Evolutionary conservation across 108 stramenopile genomes (phyloP).

Genomic region (Cyclotella kingstonii): DNA sequence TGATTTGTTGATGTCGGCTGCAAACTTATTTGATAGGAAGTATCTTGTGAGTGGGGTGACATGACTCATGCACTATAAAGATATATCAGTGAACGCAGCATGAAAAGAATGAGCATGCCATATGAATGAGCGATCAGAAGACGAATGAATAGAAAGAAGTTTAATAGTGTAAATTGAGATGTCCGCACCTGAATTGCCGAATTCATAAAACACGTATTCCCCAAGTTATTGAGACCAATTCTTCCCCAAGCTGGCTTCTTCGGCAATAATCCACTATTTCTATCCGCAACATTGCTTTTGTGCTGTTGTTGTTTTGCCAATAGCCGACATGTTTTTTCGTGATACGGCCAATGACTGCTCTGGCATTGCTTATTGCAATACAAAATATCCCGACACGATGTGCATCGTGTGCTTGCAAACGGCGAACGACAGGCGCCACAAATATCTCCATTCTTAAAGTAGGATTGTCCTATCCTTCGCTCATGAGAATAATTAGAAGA

Average conservation of each 20-base stretch:
- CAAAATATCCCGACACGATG: conserved; percentile 41
- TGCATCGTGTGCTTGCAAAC: conserved; percentile 46
- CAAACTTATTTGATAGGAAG: conserved; percentile 75
- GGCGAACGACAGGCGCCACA: conserved; percentile 63
- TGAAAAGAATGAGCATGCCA: background rate
- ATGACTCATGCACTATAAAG: conserved; percentile 66
- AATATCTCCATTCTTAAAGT: background rate
- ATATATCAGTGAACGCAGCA: background rate
- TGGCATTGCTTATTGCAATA: conserved; percentile 70
- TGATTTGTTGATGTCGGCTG: conserved; percentile 56
- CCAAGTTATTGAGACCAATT: conserved; percentile 91
- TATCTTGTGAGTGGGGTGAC: conserved; percentile 82
- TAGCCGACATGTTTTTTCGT: conserved; percentile 44
- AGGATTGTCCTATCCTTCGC: background rate
- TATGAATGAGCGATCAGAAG: background rate
- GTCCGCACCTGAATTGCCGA: conserved; percentile 68
- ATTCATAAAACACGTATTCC: conserved; percentile 98
- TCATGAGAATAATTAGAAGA: background rate
- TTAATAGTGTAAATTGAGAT: background rate
- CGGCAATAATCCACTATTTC: conserved; percentile 1
- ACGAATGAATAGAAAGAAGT: background rate
- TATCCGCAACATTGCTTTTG: conserved; percentile 9
- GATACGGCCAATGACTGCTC: conserved; percentile 66
- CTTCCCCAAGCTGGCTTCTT: conserved; percentile 28
- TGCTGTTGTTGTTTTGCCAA: conserved; percentile 11